Evolutionary conservation across 257 asterid species (phyloP).

Genomic region (Jacaranda copaia): DNA sequence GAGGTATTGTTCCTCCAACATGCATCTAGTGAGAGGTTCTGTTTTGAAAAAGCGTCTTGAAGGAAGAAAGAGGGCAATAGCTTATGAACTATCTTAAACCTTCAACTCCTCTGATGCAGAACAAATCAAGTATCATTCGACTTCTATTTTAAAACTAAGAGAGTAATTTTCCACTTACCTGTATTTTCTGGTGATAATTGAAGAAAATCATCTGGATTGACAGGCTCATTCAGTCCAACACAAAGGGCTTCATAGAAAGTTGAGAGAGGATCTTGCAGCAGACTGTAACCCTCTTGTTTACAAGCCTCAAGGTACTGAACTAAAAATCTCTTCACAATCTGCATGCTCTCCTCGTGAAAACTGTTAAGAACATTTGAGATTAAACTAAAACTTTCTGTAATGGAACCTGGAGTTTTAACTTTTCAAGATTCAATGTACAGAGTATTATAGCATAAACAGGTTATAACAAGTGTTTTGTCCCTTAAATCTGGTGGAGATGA

Average conservation of each 20-base stretch:
- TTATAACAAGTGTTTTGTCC: too few species aligned
- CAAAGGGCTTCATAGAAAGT: conserved; percentile 67
- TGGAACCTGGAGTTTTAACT: too few species aligned
- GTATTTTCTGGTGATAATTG: conserved; percentile 43
- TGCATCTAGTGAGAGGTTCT: too few species aligned
- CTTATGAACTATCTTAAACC: too few species aligned
- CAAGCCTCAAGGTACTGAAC: conserved; percentile 65
- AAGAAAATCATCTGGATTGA: conserved; percentile 27
- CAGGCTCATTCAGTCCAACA: conserved; percentile 53
- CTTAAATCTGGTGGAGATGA: too few species aligned
- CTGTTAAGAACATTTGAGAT: conserved; percentile 31
- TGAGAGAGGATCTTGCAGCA: conserved; percentile 65
- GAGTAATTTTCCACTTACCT: conserved; percentile 41
- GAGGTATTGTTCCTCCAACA: too few species aligned
- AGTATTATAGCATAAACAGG: too few species aligned
- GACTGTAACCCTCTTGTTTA: conserved; percentile 58
- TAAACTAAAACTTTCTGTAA: too few species aligned
- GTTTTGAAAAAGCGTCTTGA: too few species aligned
- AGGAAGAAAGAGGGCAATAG: too few species aligned
- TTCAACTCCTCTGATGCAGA: neutral
- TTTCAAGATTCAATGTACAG: too few species aligned
- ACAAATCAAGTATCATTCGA: neutral
- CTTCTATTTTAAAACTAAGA: neutral
- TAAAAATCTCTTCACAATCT: conserved; percentile 62
- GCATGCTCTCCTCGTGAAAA: conserved; percentile 55